Percentiles rank a stretch among this genome's conserved stretches.
Conservation (phyloP, 176 grass and related monocot species). For the Luzula sylvatica region DNA sequence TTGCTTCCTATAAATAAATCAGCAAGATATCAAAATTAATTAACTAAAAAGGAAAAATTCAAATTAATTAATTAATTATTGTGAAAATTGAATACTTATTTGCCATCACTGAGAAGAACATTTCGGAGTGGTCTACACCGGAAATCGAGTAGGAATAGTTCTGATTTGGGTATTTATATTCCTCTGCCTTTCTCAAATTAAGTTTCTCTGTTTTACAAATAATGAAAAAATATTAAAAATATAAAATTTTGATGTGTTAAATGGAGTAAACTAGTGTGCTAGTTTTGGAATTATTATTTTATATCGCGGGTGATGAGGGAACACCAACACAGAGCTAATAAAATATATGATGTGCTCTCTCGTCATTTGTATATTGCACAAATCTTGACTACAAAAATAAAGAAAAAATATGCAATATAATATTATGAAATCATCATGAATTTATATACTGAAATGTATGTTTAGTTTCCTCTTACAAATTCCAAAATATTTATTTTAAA, state of each 20-base stretch:
- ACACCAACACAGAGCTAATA: conserved; percentile 94
- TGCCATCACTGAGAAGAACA: conserved; percentile 73
- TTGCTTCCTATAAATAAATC: conserved; percentile 70
- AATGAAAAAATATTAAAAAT: not conserved
- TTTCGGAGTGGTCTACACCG: conserved; percentile 90
- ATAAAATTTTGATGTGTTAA: too few species aligned
- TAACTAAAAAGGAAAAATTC: not conserved
- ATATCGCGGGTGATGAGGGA: conserved; percentile 53
- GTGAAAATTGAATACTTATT: conserved; percentile 3
- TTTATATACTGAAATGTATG: too few species aligned
- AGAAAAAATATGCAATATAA: conserved; percentile 19
- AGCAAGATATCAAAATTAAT: conserved; percentile 19
- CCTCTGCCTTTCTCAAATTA: conserved; percentile 84
- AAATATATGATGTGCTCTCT: conserved; percentile 96
- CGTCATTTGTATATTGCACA: conserved; percentile 73
- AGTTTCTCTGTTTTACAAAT: conserved; percentile 59
- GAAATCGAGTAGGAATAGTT: conserved; percentile 78
- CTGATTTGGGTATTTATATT: conserved; percentile 96
- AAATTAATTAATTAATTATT: not conserved
- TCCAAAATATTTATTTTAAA: too few species aligned
- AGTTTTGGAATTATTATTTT: conserved; percentile 12
- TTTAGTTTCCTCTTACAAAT: too few species aligned
- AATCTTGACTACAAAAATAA: conserved; percentile 70
- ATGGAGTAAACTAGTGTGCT: not conserved
- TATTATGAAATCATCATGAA: not conserved